Evolutionary conservation across 2,329 filamentous ascomycete species (phyloP).

Genomic region (Ceratocystis cacaofunesta): DNA sequence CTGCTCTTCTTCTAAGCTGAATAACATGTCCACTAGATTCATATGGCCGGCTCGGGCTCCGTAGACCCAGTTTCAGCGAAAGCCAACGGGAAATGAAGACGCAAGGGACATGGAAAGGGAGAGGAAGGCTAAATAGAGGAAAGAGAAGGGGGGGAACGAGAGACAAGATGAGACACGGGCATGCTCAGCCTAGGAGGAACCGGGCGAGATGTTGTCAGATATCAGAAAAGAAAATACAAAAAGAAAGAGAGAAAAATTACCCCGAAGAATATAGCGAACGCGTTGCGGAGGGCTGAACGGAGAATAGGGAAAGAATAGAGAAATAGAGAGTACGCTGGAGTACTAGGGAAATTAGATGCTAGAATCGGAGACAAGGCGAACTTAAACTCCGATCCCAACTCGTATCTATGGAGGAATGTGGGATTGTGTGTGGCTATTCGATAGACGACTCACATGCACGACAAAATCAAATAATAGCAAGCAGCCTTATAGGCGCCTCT

Average conservation of each 20-base stretch:
- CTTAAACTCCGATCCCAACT: not conserved
- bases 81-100: not conserved
- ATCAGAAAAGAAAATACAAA: not conserved
- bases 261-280: too few relatives aligned
- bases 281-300: not conserved
- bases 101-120: not conserved
- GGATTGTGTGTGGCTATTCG: not conserved
- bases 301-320: not conserved
- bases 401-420: not conserved
- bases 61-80: not conserved
- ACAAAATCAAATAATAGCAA: not conserved
- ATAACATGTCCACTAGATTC: not conserved
- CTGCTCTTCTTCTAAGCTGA: not conserved
- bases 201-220: not conserved
- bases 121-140: not conserved
- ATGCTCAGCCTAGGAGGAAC: not conserved
- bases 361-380: not conserved
- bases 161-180: not conserved
- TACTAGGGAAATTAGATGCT: not conserved
- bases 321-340: too few relatives aligned
- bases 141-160: not conserved
- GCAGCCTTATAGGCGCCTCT: not conserved
- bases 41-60: not conserved
- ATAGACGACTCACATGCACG: too few relatives aligned
- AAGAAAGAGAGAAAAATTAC: too few relatives aligned